Percentiles rank a stretch among this genome's conserved stretches.
Evolutionary conservation across 2,329 filamentous ascomycete species (phyloP).

Genomic region (Cladosporium sp.): DNA sequence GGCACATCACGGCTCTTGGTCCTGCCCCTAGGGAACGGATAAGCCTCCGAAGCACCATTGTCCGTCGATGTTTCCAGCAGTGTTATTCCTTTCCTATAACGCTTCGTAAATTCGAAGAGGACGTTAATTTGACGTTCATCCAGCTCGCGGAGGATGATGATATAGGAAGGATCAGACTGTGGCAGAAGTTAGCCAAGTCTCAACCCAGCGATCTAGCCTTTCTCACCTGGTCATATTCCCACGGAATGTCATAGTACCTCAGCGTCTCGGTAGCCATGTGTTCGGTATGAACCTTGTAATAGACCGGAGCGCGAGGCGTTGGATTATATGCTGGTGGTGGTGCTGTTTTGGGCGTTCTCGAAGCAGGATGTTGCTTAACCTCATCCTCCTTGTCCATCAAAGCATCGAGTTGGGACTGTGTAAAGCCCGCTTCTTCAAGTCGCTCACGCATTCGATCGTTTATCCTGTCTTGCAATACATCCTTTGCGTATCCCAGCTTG

Average conservation of each 20-base stretch:
- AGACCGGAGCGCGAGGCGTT: slow-evolving; percentile 38
- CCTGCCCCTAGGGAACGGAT: too few relatives aligned
- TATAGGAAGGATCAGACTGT: neutral
- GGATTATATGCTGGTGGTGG: neutral
- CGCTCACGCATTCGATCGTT: slow-evolving; percentile 47
- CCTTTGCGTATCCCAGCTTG: too few relatives aligned
- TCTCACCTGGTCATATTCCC: neutral
- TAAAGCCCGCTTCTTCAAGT: slow-evolving; percentile 47
- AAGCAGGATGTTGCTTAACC: slow-evolving; percentile 31
- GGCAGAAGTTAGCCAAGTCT: neutral
- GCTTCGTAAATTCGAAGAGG: neutral
- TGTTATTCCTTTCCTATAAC: neutral
- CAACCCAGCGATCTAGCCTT: neutral
- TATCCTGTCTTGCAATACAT: too few relatives aligned
- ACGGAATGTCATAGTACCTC: neutral
- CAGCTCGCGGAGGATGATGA: neutral
- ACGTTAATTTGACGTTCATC: neutral
- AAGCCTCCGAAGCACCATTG: too few relatives aligned
- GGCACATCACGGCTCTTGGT: neutral
- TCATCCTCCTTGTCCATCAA: slow-evolving; percentile 50
- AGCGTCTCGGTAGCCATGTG: neutral
- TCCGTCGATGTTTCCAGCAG: neutral
- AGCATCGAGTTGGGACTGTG: slow-evolving; percentile 49
- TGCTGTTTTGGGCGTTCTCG: slow-evolving; percentile 26
- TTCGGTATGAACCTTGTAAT: slow-evolving; percentile 42